A percentile compares a stretch with the other conserved stretches of the same genome.
These are phyloP conservation scores for Maudiozyma pseudohumilis DNA, from an alignment of 805 yeast genomes.

Conservation along the genomic window DNA sequence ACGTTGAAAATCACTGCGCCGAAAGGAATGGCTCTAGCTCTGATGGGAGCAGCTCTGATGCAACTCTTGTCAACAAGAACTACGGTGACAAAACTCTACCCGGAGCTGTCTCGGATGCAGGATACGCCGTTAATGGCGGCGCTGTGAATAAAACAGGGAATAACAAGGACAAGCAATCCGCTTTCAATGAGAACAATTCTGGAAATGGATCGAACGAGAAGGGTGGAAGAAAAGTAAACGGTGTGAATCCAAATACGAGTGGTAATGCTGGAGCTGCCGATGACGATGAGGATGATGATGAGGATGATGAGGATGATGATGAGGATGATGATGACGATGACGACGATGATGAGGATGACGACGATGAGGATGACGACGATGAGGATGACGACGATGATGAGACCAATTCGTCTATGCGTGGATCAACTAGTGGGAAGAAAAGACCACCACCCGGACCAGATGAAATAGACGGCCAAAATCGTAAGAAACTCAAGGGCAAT, in stretches of 20 bases:
- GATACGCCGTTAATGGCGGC: neutral
- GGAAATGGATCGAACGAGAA: neutral
- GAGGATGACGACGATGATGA: constrained; percentile 3
- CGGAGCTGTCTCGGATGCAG: neutral
- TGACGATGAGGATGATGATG: constrained; percentile 3
- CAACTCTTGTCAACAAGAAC: neutral
- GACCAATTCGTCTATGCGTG: neutral
- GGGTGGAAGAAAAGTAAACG: constrained; percentile 2
- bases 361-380: constrained; percentile 4
- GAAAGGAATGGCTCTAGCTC: constrained; percentile 2
- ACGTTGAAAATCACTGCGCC: constrained; percentile 21
- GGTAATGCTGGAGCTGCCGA: constrained; percentile 2
- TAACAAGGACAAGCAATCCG: too few relatives aligned
- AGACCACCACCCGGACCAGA: constrained; percentile 7
- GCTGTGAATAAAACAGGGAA: neutral
- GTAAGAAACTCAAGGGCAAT: constrained; percentile 1
- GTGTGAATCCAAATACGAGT: constrained; percentile 1
- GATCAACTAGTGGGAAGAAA: constrained; percentile 4
- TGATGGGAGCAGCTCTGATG: neutral
- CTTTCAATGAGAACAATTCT: too few relatives aligned
- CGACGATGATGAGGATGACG: constrained; percentile 7
- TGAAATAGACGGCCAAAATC: neutral
- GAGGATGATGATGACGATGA: constrained; percentile 11
- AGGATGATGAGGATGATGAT: constrained; percentile 2
- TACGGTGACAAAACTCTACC: neutral